phyloP scores from a whole-genome alignment of 2,329 filamentous ascomycete genomes.

The Aschersonia sp. region DNA sequence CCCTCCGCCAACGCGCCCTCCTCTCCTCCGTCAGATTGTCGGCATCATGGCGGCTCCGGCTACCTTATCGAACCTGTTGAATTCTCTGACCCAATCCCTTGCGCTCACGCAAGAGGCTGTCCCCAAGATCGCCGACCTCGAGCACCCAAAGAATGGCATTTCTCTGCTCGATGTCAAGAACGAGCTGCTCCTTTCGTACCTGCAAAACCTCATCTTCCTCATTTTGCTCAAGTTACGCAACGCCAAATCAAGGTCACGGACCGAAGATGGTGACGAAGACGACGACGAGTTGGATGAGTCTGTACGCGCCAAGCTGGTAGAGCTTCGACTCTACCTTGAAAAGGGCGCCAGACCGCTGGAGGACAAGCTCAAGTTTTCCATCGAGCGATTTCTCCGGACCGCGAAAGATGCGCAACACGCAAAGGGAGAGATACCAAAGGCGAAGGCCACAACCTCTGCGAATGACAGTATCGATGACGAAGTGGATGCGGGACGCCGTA shows the following conservation, averaged over 20 bases:
- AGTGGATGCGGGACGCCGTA: no score
- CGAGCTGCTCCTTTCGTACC: conserved; percentile 89
- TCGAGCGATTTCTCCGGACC: conserved; percentile 84
- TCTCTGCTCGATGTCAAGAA: conserved; percentile 94
- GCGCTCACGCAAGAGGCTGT: conserved; percentile 53
- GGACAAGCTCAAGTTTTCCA: conserved; percentile 82
- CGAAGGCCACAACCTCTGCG: no score
- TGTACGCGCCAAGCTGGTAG: conserved; percentile 75
- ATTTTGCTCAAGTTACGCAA: conserved; percentile 69
- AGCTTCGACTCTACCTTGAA: conserved; percentile 84
- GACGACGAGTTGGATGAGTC: conserved; percentile 40
- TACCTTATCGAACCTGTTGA: conserved; percentile 33
- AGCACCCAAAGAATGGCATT: conserved; percentile 73
- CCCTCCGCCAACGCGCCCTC: background rate
- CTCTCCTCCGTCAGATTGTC: background rate
- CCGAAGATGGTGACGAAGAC: background rate
- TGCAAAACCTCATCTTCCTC: conserved; percentile 85
- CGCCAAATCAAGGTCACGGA: conserved; percentile 13
- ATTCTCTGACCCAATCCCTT: conserved; percentile 43
- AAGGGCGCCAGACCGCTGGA: conserved; percentile 85
- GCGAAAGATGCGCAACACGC: conserved; percentile 56
- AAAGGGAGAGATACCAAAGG: no score
- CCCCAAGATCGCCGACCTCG: conserved; percentile 45
- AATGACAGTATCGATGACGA: no score
- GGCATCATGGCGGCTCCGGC: conserved; percentile 31